A percentile compares a stretch with the other conserved stretches of the same genome.
phyloP scores from a whole-genome alignment of 1,284 basidiomycete genomes.

The Singerocomus rubriflavus region DNA sequence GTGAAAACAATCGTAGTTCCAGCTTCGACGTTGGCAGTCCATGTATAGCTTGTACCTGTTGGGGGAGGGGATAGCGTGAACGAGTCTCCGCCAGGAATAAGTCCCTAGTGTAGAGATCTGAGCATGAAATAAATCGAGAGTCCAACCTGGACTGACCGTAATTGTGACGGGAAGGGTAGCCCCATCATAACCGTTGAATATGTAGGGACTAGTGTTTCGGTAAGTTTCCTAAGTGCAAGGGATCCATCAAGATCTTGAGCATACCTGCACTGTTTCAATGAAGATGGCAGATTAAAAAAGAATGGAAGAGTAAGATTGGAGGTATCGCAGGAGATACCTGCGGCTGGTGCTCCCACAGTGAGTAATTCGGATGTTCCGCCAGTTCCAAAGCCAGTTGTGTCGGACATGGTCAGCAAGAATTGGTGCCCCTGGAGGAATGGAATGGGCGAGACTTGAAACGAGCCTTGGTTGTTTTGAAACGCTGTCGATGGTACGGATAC shows the following conservation, averaged over 20 bases:
- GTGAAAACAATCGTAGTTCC: conserved; percentile 61
- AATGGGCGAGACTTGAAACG: conserved; percentile 47
- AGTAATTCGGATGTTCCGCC: conserved; percentile 58
- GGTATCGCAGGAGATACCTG: conserved; percentile 50
- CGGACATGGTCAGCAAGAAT: conserved; percentile 67
- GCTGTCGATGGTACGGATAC: conserved; percentile 55
- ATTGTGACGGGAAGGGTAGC: conserved; percentile 63
- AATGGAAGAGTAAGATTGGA: conserved; percentile 43
- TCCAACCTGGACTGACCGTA: conserved; percentile 38
- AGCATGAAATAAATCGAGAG: not conserved
- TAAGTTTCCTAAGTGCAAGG: conserved; percentile 8
- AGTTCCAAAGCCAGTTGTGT: conserved; percentile 62
- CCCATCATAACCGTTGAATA: conserved; percentile 46
- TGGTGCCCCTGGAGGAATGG: conserved; percentile 38
- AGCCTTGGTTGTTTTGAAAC: conserved; percentile 53
- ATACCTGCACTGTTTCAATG: conserved; percentile 65
- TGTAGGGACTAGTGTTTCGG: conserved; percentile 44
- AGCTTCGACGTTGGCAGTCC: conserved; percentile 56
- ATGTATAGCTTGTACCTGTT: conserved; percentile 46
- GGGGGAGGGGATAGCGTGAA: conserved; percentile 43
- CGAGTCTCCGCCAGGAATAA: conserved; percentile 61
- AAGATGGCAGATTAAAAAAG: conserved; percentile 46
- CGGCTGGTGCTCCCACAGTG: conserved; percentile 46
- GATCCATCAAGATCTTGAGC: conserved; percentile 4
- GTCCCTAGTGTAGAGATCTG: conserved; percentile 40